phyloP scores from a whole-genome alignment of 2,329 filamentous ascomycete species.

The Pseudogymnoascus sp. region DNA sequence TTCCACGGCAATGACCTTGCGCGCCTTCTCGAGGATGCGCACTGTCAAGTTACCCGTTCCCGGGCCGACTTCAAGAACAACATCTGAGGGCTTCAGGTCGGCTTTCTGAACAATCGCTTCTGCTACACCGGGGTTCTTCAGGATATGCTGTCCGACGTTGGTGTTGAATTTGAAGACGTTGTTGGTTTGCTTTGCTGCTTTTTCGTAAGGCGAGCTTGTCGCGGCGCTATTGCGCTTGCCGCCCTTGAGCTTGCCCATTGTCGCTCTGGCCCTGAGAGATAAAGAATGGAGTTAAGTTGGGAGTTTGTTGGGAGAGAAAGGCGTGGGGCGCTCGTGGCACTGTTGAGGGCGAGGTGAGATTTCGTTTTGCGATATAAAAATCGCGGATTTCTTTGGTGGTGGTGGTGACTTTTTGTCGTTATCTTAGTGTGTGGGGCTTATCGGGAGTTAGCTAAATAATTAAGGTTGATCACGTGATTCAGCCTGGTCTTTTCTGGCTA shows the following conservation, averaged over 20 bases:
- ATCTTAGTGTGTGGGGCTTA: conserved; percentile 10
- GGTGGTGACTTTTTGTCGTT: conserved; percentile 7
- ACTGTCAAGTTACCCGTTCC: conserved; percentile 86
- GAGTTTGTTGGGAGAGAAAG: not conserved
- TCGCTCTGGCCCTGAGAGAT: not conserved
- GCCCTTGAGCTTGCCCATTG: conserved; percentile 29
- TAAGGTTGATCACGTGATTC: conserved; percentile 1
- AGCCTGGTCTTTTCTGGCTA: conserved; percentile 4
- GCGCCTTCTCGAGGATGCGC: conserved; percentile 78
- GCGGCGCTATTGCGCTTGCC: conserved; percentile 27
- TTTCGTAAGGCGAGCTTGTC: conserved; percentile 22
- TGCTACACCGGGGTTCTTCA: conserved; percentile 84
- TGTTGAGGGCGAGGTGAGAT: not conserved
- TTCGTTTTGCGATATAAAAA: not conserved
- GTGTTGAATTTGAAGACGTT: conserved; percentile 98
- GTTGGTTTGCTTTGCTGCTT: conserved; percentile 40
- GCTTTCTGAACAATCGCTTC: conserved; percentile 80
- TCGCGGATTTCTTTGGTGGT: conserved; percentile 6
- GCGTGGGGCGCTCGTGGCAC: not conserved
- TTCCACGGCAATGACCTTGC: conserved; percentile 76
- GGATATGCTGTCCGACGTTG: conserved; percentile 75
- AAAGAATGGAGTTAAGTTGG: not conserved
- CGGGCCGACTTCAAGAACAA: conserved; percentile 86
- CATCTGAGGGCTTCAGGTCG: conserved; percentile 79
- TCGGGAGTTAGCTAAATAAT: not conserved